Base-by-base conservation (phyloP, 176 grass and related monocot genomes). In the Rhynchospora tenuis region DNA sequence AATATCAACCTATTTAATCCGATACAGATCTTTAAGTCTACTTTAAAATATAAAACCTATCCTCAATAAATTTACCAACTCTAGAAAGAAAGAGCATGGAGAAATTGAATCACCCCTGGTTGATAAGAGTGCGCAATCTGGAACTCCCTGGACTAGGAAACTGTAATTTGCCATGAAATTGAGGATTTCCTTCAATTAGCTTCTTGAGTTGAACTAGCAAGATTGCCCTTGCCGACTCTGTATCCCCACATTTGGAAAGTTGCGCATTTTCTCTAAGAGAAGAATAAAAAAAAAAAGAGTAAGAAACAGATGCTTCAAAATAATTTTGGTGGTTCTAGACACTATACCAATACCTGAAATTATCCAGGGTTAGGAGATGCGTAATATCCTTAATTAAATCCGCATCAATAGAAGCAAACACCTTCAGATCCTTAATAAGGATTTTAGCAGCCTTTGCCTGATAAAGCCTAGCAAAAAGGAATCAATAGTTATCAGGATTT, bases 401-500 rank as follows among this genome's bases (percentile, higher is more conserved):
- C 81, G 92, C 90, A 0, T 94, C 88, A 59, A 88, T 87, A 33
- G 92, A 94, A 20, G 90, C 92, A 84, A 97, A 94, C 59, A 92
- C 95, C 81, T 93, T 94, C 87, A 97, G 62, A 81, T 97, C 95
- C 90, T 97, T 97, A 47, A 89, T 90, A 85, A 94, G 90, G 47
- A 94, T 94, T 86, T 97, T 92, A 87, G 91, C 90, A 42, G 95
- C 95, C 78, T 97, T 94, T 1, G 90, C 85, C 61, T 87, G 84
- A 89, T 97, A 92, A 91, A 89, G 88, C 87, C 94, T 97, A 81
- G 48, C 76, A 83, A 27, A 55, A 84, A 19, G 31, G 16, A 69
- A 69, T 38, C 31, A 42, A 42, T 69, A 5, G 43, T 31, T 67
- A 69, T 7, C 17, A 27, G 65, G 28, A 59, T 17, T 19, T 59